These are phyloP conservation scores for Coemansia sp. DNA, from an alignment of 192 early-diverging fungal species.

Conservation along the genomic window DNA sequence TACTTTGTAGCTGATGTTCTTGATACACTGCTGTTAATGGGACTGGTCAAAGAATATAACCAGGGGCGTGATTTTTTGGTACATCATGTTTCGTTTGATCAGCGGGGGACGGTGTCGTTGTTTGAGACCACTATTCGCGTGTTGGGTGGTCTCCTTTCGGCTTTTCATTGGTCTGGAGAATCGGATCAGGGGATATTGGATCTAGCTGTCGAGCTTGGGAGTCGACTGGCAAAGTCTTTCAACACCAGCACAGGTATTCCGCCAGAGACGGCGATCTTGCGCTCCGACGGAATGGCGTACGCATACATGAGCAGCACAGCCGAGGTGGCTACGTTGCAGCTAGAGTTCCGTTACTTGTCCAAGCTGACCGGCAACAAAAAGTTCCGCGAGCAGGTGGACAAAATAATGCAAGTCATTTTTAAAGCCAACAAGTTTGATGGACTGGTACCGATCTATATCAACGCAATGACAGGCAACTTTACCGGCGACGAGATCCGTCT, in stretches of 20 bases:
- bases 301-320: slow-evolving; percentile 51
- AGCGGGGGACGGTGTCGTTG: slow-evolving; percentile 63
- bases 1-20: slow-evolving; percentile 85
- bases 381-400: slow-evolving; percentile 73
- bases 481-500: slow-evolving; percentile 24
- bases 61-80: slow-evolving; percentile 70
- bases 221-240: slow-evolving; percentile 68
- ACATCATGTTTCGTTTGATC: slow-evolving; percentile 65
- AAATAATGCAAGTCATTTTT: slow-evolving; percentile 52
- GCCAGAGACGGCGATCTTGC: slow-evolving; percentile 42
- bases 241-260: slow-evolving; percentile 46
- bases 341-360: slow-evolving; percentile 87
- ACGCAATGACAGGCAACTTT: slow-evolving; percentile 21
- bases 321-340: slow-evolving; percentile 81
- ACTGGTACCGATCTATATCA: slow-evolving; percentile 74
- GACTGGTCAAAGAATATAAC: slow-evolving; percentile 71
- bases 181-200: slow-evolving; percentile 61
- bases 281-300: slow-evolving; percentile 16
- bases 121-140: slow-evolving; percentile 89
- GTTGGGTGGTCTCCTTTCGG: slow-evolving; percentile 83
- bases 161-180: slow-evolving; percentile 66
- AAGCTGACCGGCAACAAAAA: slow-evolving; percentile 72
- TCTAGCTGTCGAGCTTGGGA: slow-evolving; percentile 77
- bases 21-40: slow-evolving; percentile 83
- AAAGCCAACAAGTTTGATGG: slow-evolving; percentile 52